Percentiles rank a stretch among this genome's conserved stretches.
phyloP scores from a whole-genome alignment of 1,284 basidiomycete genomes.

The Porogramme epimiltina region DNA sequence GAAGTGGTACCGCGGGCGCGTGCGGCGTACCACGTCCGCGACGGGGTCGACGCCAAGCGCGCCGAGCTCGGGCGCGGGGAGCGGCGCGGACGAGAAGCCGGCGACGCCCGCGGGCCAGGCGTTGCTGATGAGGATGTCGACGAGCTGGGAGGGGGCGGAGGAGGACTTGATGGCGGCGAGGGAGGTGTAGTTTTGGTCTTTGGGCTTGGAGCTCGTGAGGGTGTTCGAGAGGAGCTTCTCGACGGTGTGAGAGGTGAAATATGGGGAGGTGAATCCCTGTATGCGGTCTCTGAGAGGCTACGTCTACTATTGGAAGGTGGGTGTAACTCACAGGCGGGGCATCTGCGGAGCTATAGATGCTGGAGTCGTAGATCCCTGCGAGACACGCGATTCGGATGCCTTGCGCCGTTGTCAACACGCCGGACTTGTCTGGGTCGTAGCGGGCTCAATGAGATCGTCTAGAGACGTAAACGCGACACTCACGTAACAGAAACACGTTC shows the following conservation, averaged over 20 bases:
- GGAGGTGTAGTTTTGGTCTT: slow-evolving; percentile 53
- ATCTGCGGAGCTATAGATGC: slow-evolving; percentile 56
- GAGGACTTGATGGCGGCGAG: slow-evolving; percentile 69
- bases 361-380: slow-evolving; percentile 74
- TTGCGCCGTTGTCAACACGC: slow-evolving; percentile 78
- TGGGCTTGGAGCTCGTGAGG: slow-evolving; percentile 48
- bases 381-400: slow-evolving; percentile 87
- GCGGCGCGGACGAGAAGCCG: slow-evolving; percentile 57
- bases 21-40: slow-evolving; percentile 64
- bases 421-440: slow-evolving; percentile 70
- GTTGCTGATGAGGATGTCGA: slow-evolving; percentile 87
- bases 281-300: background rate
- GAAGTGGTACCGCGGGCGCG: slow-evolving; percentile 82
- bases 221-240: slow-evolving; percentile 73
- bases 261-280: slow-evolving; percentile 73
- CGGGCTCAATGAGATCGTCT: no score
- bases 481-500: slow-evolving; percentile 86
- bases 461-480: slow-evolving; percentile 32
- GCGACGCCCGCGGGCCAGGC: slow-evolving; percentile 76
- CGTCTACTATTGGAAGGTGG: background rate
- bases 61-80: slow-evolving; percentile 48
- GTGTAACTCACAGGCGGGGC: slow-evolving; percentile 56
- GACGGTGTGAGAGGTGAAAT: slow-evolving; percentile 69
- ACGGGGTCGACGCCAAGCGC: slow-evolving; percentile 57
- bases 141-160: slow-evolving; percentile 58